Conservation (phyloP, 805 yeast genomes). For the Barnettozyma vustinii region DNA sequence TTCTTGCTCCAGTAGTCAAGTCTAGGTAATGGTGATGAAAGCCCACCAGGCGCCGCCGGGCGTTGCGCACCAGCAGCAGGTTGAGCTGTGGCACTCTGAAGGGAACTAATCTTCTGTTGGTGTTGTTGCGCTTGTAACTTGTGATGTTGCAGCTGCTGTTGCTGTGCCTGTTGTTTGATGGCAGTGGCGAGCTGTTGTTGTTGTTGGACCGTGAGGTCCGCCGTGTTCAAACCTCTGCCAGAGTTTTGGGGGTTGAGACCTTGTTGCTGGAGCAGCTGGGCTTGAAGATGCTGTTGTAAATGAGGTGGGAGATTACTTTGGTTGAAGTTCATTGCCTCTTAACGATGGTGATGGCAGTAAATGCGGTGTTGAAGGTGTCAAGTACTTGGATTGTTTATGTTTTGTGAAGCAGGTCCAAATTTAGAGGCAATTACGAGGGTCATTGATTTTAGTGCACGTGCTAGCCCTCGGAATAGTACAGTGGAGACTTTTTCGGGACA, state of each 20-base stretch:
- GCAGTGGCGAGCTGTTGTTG: not conserved
- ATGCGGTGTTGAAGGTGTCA: not conserved
- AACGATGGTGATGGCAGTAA: not conserved
- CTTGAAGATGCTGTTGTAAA: constrained; percentile 20
- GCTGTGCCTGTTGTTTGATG: constrained; percentile 1
- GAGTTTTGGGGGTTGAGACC: constrained; percentile 16
- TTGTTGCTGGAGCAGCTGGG: constrained; percentile 14
- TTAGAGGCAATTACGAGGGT: not conserved
- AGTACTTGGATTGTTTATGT: not conserved
- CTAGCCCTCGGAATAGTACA: not conserved
- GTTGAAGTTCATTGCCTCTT: constrained; percentile 8
- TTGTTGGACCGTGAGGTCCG: constrained; percentile 22
- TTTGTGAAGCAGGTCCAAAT: no score
- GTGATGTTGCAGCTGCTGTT: constrained; percentile 30
- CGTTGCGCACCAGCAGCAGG: constrained; percentile 6
- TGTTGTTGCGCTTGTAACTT: constrained; percentile 23
- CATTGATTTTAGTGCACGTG: not conserved
- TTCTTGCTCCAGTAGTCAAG: constrained; percentile 53
- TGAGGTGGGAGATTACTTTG: constrained; percentile 16
- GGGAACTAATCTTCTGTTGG: not conserved
- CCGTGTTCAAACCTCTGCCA: constrained; percentile 18
- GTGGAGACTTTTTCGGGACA: not conserved
- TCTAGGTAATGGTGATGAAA: constrained; percentile 33
- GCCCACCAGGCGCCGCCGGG: constrained; percentile 23
- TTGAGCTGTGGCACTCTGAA: not conserved